phyloP scores from a whole-genome alignment of 352 stramenopile species.

The Globisporangium paroecandrum region DNA sequence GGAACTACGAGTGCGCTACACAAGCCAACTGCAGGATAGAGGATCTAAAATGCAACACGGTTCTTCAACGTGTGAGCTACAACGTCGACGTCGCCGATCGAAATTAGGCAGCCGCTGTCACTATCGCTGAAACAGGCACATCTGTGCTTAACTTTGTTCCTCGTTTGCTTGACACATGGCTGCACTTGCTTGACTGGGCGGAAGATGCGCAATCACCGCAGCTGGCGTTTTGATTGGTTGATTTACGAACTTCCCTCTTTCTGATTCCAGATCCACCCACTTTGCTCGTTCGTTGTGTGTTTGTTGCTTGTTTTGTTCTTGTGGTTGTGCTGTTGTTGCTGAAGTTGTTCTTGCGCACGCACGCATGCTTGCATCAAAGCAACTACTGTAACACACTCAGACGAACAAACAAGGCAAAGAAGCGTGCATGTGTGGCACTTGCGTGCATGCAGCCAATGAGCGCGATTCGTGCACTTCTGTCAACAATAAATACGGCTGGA shows the following conservation, averaged over 20 bases:
- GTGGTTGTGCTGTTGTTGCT: neutral
- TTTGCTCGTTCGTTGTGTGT: neutral
- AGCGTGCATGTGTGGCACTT: neutral
- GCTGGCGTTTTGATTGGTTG: no score
- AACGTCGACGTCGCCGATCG: no score
- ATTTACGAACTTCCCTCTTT: neutral
- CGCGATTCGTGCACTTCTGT: neutral
- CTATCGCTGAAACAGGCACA: no score
- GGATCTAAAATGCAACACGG: no score
- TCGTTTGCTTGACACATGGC: neutral
- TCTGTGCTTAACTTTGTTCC: no score
- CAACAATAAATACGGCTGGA: neutral
- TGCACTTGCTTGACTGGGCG: neutral
- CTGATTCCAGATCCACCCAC: neutral
- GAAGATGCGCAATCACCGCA: no score
- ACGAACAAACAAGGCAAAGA: neutral
- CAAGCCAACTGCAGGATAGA: no score
- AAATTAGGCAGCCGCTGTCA: no score
- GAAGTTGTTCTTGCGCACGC: neutral
- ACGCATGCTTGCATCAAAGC: neutral
- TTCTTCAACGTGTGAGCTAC: no score
- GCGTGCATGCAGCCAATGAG: constrained; percentile 9
- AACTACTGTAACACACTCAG: neutral
- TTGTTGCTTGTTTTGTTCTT: neutral
- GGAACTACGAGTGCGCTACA: no score